Percentiles rank a stretch among this genome's conserved stretches.
Evolutionary conservation across 2,329 filamentous ascomycete species (phyloP).

Genomic region (Phyllosticta citriasiana): DNA sequence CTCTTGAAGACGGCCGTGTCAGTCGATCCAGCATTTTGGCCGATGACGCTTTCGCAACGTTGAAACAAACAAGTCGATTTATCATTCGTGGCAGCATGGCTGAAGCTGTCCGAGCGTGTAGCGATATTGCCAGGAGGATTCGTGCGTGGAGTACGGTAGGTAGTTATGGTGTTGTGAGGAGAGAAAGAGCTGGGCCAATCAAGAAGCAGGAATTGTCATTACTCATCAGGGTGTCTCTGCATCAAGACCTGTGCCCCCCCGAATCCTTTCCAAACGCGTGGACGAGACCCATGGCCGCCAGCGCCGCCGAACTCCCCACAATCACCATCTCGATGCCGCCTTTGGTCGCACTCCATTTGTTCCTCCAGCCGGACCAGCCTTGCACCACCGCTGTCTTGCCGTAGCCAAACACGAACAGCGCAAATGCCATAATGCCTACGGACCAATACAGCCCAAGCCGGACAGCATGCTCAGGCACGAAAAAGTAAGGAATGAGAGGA

Average conservation of each 20-base stretch:
- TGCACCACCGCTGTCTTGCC: conserved; percentile 28
- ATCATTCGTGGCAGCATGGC: too few species aligned
- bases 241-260: not conserved
- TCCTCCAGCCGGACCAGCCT: not conserved
- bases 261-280: not conserved
- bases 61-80: too few species aligned
- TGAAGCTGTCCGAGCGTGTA: too few species aligned
- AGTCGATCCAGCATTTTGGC: too few species aligned
- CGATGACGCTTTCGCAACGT: too few species aligned
- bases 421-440: conserved; percentile 39
- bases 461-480: conserved; percentile 22
- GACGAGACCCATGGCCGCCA: not conserved
- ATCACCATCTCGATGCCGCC: conserved; percentile 1
- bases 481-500: conserved; percentile 44
- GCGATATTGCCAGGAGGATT: too few species aligned
- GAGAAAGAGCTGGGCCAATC: not conserved
- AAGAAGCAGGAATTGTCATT: not conserved
- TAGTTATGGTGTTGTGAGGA: not conserved
- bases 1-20: too few species aligned
- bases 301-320: not conserved
- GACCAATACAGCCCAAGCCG: conserved; percentile 35
- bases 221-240: not conserved
- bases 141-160: too few species aligned
- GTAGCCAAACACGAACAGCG: conserved; percentile 41
- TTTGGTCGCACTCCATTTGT: not conserved